Evolutionary conservation across 441 rosid genomes (phyloP), one percentile per base, ranked within the genome.

Genomic region (Croton laevigatus): DNA sequence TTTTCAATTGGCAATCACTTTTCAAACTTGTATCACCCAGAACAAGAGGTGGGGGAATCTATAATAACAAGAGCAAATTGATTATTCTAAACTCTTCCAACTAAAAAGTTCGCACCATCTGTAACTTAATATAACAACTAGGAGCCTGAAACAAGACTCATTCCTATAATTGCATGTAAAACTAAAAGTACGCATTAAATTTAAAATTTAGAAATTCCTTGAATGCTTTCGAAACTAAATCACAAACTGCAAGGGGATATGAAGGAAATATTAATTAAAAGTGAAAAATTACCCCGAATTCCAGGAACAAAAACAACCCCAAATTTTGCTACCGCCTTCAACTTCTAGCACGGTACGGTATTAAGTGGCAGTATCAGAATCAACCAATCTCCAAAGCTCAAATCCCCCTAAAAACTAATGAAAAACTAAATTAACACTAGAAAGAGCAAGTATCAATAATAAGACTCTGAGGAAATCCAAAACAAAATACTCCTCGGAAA

Each of bases 1-100:
- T 45, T 32, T 59, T 34, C 42, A 42, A 59, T 55, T 59, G 57
- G 17, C 70, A 63, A 49, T n/a, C 75, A 67, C 42, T 40, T 23
- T 4, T 20, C 20, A 45, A 20, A 38, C 23, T n/a, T 38, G 12
- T 3, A 22, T 54, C 19, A 6, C 59, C 23, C 57, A 32, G 16
- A 49, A 49, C 9, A 5, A 3, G 17, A 64, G 44, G 6, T 6
- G 44, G 44, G 44, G 44, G 44, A 54, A 20, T 22, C 27, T 9
- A 52, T 5, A 19, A 44, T 13, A 14, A 45, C 19, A 49, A 32
- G 0, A 49, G 20, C 4, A 32, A 16, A 32, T 34, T 46, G 44
- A 11, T 34, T 36, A 37, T 16, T 27, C 58, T 49, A 27, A 46
- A 60, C 11, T 23, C 17, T 32, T 57, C 16, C 5, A 57, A 57